phyloP scores from a whole-genome alignment of 108 stramenopile species.

The Pseudonitzschia delicatissima region DNA sequence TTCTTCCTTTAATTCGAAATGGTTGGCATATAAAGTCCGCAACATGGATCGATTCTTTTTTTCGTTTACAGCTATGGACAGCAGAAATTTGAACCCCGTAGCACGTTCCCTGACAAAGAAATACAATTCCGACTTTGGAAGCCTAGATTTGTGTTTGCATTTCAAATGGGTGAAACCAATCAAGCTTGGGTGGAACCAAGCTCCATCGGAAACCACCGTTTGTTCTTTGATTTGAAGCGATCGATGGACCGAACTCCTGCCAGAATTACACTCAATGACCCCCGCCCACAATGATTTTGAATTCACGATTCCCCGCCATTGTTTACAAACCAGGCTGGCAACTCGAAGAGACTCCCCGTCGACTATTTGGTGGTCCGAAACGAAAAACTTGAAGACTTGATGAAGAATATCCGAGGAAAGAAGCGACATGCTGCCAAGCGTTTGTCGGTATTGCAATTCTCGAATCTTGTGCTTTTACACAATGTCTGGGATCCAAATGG shows the following conservation, averaged over 20 bases:
- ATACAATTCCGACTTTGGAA: neutral
- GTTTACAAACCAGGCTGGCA: constrained; percentile 20
- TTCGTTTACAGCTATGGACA: neutral
- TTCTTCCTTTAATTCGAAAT: neutral
- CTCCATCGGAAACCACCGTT: neutral
- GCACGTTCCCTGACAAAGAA: constrained; percentile 16
- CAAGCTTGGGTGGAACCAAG: neutral
- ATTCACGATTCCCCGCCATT: constrained; percentile 18
- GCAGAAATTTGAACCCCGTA: constrained; percentile 3
- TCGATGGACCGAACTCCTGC: neutral
- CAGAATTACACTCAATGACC: no score
- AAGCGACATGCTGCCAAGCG: neutral
- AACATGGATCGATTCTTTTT: neutral
- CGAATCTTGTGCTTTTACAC: neutral
- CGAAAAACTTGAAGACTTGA: constrained; percentile 24
- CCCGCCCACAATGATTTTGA: constrained; percentile 29
- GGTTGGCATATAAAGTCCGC: neutral
- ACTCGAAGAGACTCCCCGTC: constrained; percentile 27
- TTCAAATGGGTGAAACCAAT: constrained; percentile 23
- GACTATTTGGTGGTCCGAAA: constrained; percentile 16
- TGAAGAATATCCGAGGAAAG: constrained; percentile 28
- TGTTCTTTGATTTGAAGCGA: constrained; percentile 8
- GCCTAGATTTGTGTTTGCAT: neutral
- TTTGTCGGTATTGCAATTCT: no score
- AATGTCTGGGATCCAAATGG: no score